phyloP scores from a whole-genome alignment of 768 basidiomycete genomes.

The Mycena vitilis region DNA sequence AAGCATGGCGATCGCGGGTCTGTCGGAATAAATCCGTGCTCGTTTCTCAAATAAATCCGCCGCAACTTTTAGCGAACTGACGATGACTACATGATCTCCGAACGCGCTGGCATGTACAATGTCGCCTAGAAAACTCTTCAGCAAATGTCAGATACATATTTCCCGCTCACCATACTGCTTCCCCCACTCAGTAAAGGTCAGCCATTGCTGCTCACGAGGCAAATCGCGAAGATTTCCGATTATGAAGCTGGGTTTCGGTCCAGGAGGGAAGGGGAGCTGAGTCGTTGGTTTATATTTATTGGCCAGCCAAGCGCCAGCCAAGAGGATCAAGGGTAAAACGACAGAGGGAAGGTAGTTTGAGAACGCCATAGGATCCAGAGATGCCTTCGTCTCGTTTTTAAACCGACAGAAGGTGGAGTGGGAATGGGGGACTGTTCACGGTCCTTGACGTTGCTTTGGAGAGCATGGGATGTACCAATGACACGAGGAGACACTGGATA shows the following conservation, averaged over 20 bases:
- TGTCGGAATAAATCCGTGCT: conserved; percentile 10
- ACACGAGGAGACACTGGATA: too few species aligned
- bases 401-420: too few species aligned
- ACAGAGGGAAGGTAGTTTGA: not conserved
- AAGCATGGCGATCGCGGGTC: not conserved
- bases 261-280: conserved; percentile 39
- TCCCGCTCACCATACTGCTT: conserved; percentile 41
- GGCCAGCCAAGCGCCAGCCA: not conserved
- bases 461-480: too few species aligned
- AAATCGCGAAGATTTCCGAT: conserved; percentile 41
- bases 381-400: not conserved
- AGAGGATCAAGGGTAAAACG: not conserved
- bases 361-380: not conserved
- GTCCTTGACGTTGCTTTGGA: too few species aligned
- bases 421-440: too few species aligned
- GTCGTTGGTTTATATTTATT: conserved; percentile 29
- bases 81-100: conserved; percentile 4
- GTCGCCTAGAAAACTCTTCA: not conserved
- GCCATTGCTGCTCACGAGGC: conserved; percentile 44
- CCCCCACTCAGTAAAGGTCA: conserved; percentile 47
- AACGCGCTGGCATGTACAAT: not conserved
- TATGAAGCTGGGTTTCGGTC: conserved; percentile 36
- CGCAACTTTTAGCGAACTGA: conserved; percentile 5
- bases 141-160: not conserved
- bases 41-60: conserved; percentile 10